phyloP scores from a whole-genome alignment of 192 early-diverging fungal genomes.

The Umbelopsis ramanniana region DNA sequence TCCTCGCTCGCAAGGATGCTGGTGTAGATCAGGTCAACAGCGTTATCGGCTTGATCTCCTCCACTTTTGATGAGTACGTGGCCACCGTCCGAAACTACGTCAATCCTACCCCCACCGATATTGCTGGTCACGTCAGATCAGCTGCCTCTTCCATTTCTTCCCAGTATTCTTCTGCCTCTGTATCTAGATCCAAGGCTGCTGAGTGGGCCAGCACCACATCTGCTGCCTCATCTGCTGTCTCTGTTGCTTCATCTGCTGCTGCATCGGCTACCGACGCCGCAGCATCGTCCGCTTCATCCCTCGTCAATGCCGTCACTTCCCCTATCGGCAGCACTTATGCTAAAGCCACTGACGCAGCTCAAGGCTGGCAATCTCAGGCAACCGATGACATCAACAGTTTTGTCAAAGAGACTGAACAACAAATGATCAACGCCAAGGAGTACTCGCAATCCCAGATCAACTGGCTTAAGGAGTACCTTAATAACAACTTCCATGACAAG shows the following conservation, averaged over 20 bases:
- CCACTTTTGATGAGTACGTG: conserved; percentile 13
- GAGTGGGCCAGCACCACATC: neutral
- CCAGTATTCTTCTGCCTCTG: neutral
- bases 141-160: conserved; percentile 10
- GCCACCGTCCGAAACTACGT: conserved; percentile 5
- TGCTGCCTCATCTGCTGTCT: conserved; percentile 15
- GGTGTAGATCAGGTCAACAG: neutral
- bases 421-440: conserved; percentile 2
- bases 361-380: neutral
- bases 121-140: conserved; percentile 13
- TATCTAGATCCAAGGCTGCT: conserved; percentile 2
- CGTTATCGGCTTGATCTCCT: neutral
- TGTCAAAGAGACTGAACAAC: conserved; percentile 6
- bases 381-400: neutral
- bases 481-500: conserved; percentile 14
- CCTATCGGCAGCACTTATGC: conserved; percentile 1
- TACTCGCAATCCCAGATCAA: conserved; percentile 32
- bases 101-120: conserved; percentile 9
- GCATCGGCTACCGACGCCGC: conserved; percentile 7
- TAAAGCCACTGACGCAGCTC: conserved; percentile 22
- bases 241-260: conserved; percentile 26
- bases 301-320: neutral
- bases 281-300: neutral
- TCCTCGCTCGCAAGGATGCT: conserved; percentile 7
- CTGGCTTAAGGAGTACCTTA: conserved; percentile 30